Evolutionary conservation across 495 filamentous ascomycete species (phyloP), one percentile per base, ranked within the genome.

Genomic region (Xylaria venustula): DNA sequence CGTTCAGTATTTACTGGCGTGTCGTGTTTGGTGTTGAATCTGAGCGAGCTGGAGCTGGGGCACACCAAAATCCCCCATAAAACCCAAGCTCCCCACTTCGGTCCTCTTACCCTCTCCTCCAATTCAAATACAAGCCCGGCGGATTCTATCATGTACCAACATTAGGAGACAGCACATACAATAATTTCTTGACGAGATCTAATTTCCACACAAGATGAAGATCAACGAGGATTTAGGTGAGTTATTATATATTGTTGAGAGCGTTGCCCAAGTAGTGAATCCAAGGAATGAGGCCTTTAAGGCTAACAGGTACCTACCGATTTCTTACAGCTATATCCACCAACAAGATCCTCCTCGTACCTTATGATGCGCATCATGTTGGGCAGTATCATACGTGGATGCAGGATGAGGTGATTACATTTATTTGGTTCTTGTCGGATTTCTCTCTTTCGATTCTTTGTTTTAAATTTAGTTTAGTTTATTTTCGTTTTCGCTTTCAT

Each of bases 331-430:
- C 88, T 22, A 69, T 95, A 52, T 85, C 84, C 7, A 89, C 88
- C 2, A 72, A 82, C 0, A 78, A 76, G 41, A 74, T 88, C 45
- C 79, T 94, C 19, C 80, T 97, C 30, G 91, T 96, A 41, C 92
- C 92, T 6, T 97, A 97, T 68, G 90, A 88, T 36, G 73, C 76
- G 56, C 86, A 85, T 74, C 92, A 97, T 76, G 92, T 97, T 34
- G 81, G 80, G 8, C 86, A 79, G 2, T 97, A 97, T 64, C 90
- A 96, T 64, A 75, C 83, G 67, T 97, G 92, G 92, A 96, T 97
- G 92, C 80, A 93, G 79, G 88, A 94, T 65, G 81, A 87, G 58
- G 91, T 93, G 76, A 54, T 34, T 34, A 34, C 30, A 34, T 34
- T 34, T n/a, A n/a, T n/a, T n/a, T n/a, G n/a, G n/a, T n/a, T n/a